phyloP scores from a whole-genome alignment of 768 basidiomycete genomes.

The Boletus subparvulus region DNA sequence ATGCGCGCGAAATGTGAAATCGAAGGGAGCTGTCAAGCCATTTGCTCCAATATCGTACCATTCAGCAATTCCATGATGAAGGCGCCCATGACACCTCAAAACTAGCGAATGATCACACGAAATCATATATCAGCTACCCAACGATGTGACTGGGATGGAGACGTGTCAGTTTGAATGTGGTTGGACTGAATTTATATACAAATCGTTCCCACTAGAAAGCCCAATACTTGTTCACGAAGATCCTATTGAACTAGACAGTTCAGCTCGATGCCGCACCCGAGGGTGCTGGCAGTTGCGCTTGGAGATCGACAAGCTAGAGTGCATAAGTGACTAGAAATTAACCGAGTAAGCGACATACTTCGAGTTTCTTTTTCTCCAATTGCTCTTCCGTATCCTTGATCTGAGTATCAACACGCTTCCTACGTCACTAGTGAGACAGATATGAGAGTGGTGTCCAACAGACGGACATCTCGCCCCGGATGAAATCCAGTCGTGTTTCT shows the following conservation, averaged over 20 bases:
- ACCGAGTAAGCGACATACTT: constrained; percentile 46
- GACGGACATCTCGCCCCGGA: constrained; percentile 80
- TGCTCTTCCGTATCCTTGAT: constrained; percentile 76
- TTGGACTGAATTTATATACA: not conserved
- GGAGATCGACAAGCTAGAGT: constrained; percentile 62
- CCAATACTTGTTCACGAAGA: not conserved
- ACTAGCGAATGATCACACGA: not conserved
- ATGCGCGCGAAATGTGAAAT: not conserved
- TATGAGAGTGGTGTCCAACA: not conserved
- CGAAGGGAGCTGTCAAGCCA: not conserved
- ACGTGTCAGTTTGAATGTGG: not conserved
- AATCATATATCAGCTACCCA: not conserved
- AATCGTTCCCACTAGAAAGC: not conserved
- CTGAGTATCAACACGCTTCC: constrained; percentile 78
- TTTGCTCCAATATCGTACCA: not conserved
- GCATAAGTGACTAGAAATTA: constrained; percentile 14
- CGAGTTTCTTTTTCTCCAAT: constrained; percentile 77
- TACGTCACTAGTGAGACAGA: constrained; percentile 27
- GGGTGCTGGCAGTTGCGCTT: constrained; percentile 51
- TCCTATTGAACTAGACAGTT: not conserved
- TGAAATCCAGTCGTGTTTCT: constrained; percentile 87
- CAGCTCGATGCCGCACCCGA: constrained; percentile 18
- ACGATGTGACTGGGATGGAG: not conserved
- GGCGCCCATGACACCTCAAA: no score
- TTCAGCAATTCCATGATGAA: not conserved